Percentiles rank a stretch among this genome's conserved stretches.
Conservation (phyloP, 2,329 filamentous ascomycete species). For the Parastagonospora nodorum region DNA sequence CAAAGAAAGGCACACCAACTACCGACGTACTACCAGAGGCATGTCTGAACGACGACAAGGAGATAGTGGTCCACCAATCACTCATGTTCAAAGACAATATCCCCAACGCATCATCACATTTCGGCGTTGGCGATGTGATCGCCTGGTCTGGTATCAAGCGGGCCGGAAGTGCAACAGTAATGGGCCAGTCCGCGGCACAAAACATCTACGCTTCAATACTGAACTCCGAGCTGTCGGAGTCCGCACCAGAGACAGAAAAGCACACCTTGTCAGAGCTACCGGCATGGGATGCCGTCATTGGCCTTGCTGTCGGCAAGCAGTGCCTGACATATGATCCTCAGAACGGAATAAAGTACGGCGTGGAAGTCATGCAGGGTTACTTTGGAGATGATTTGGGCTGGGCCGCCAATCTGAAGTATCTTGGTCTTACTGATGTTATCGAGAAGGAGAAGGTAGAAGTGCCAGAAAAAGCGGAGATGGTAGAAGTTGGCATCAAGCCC, state of each 20-base stretch:
- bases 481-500: constrained; percentile 36
- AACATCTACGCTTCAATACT: constrained; percentile 56
- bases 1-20: constrained; percentile 67
- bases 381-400: constrained; percentile 70
- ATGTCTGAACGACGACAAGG: constrained; percentile 67
- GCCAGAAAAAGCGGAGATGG: constrained; percentile 25
- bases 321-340: constrained; percentile 67
- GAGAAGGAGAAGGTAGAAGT: constrained; percentile 28
- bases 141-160: constrained; percentile 81
- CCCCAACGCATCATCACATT: constrained; percentile 66
- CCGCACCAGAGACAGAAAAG: constrained; percentile 15
- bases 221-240: constrained; percentile 33
- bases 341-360: constrained; percentile 63
- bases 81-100: constrained; percentile 60
- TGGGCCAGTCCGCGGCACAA: constrained; percentile 67
- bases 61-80: constrained; percentile 64
- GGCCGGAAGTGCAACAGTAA: constrained; percentile 75
- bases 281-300: constrained; percentile 62
- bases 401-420: constrained; percentile 45
- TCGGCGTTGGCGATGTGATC: constrained; percentile 71
- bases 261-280: constrained; percentile 32
- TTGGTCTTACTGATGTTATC: constrained; percentile 41
- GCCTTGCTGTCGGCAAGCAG: constrained; percentile 71
- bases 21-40: constrained; percentile 65
- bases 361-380: constrained; percentile 66